Base-by-base conservation (phyloP, 1,139 yeast genomes). In the Suhomyces guaymorum region DNA sequence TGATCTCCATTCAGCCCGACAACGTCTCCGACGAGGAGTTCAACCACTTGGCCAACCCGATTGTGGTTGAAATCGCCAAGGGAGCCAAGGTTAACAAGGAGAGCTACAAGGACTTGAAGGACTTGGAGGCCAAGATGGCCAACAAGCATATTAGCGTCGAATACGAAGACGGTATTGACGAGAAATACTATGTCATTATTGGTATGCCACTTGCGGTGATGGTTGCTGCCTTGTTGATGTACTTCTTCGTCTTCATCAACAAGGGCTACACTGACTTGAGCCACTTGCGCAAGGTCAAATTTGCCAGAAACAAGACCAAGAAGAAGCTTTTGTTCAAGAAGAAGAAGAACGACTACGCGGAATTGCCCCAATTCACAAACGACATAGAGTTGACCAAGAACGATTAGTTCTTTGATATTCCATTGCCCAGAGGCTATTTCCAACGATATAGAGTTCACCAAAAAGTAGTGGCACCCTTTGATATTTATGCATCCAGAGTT, bases 1-100 rank as follows among this genome's bases (percentile, higher is more conserved):
- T 75, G 35, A 59, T 87, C 30, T 69, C 90, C 3, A 70, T 87
- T 30, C 95, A 86, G 55, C 94, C 95, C 2, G 84, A 80, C 40
- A 66, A 65, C 29, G 66, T 82, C 12, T 54, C 66, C 3, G 89
- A 82, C 52, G 87, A 80, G 3, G 89, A 82, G 3, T 82, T 81
- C 48, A 71, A 78, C 39, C 65, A 76, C 19, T 48, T 61, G 40
- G 46, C 63, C 20, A 67, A 82, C 35, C 78, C 78, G 24, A 69
- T 82, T 10, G 63, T 79, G 7, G 63, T 84, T 37, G 76, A 71
- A 41, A 67, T 87, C 33, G 68, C 75, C 38, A 63, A 66, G 44
- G 80, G 81, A 16, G 72, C 82, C 11, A 72, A 70, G 39, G 89
- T 85, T 15, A 65, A 68, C 39, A 85, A 81, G 52, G 78, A 71